Evolutionary conservation across 2,329 filamentous ascomycete genomes (phyloP).

Genomic region (Bimuria novae-zelandiae): DNA sequence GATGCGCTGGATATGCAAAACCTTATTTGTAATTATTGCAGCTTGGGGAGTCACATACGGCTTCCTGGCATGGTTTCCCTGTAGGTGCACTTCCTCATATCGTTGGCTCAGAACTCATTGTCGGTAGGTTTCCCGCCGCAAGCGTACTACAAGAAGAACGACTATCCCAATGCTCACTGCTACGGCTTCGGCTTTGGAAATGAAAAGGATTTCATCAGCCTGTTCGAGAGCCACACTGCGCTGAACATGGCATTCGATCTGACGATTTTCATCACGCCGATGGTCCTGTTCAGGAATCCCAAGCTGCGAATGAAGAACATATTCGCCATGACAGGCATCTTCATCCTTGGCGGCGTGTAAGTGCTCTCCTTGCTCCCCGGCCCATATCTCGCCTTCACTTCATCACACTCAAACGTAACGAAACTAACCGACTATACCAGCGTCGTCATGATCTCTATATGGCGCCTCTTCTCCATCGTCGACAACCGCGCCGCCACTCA

Average conservation of each 20-base stretch:
- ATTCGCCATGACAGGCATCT: constrained; percentile 37
- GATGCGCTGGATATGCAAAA: constrained; percentile 35
- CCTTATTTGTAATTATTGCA: constrained; percentile 26
- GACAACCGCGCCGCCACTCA: constrained; percentile 30
- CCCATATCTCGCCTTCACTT: too few species aligned
- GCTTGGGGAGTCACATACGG: constrained; percentile 39
- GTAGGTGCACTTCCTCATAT: not conserved
- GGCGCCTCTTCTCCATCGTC: constrained; percentile 38
- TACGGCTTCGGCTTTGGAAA: constrained; percentile 34
- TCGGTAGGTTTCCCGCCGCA: constrained; percentile 25
- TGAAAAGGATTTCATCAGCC: constrained; percentile 23
- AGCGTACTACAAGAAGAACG: constrained; percentile 29
- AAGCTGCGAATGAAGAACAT: constrained; percentile 34
- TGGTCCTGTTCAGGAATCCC: constrained; percentile 35
- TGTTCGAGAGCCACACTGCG: constrained; percentile 34
- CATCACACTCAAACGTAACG: too few species aligned
- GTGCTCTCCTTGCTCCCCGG: constrained; percentile 8
- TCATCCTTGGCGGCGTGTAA: constrained; percentile 40
- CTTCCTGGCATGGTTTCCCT: constrained; percentile 39
- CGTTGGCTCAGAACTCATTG: not conserved
- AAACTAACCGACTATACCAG: constrained; percentile 27
- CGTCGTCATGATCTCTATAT: constrained; percentile 36
- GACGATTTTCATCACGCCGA: constrained; percentile 35
- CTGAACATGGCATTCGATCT: constrained; percentile 44
- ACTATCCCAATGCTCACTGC: constrained; percentile 26